Conservation (phyloP, 192 early-diverging fungal genomes). For the Mortierella hygrophila region DNA sequence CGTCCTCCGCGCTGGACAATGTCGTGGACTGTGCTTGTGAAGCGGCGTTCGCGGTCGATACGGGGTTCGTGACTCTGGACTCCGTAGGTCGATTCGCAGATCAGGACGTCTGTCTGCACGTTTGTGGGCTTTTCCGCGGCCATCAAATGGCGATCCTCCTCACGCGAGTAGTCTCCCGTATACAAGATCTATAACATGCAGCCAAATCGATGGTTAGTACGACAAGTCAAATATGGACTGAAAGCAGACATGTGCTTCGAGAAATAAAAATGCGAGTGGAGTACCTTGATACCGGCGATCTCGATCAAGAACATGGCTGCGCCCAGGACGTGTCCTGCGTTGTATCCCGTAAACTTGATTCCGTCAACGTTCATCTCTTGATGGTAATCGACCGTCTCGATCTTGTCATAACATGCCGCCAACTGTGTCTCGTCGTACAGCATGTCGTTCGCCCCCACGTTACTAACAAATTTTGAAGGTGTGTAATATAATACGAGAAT, state of each 20-base stretch:
- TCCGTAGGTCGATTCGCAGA: conserved; percentile 97
- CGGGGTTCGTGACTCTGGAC: conserved; percentile 96
- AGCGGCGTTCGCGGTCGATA: conserved; percentile 90
- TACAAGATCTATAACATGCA: conserved; percentile 75
- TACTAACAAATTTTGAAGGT: conserved; percentile 55
- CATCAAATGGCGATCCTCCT: conserved; percentile 98
- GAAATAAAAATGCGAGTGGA: not conserved
- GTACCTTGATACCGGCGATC: conserved; percentile 87
- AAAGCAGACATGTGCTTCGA: not conserved
- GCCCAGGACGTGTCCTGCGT: conserved; percentile 98
- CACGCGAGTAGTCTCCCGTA: conserved; percentile 98
- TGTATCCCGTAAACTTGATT: conserved; percentile 94
- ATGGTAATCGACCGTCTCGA: conserved; percentile 97
- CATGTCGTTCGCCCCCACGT: conserved; percentile 80
- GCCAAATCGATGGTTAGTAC: not conserved
- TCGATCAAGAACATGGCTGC: conserved; percentile 98
- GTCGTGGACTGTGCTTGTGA: conserved; percentile 88
- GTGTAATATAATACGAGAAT: not conserved
- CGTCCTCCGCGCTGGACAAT: conserved; percentile 89
- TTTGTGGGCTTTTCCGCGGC: conserved; percentile 92
- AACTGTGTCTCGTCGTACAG: conserved; percentile 94
- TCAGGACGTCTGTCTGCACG: conserved; percentile 89
- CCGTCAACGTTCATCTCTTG: conserved; percentile 96
- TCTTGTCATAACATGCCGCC: conserved; percentile 82
- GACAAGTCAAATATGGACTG: not conserved